Conservation (phyloP, 176 grass and related monocot species). For the Chloris gayana region DNA sequence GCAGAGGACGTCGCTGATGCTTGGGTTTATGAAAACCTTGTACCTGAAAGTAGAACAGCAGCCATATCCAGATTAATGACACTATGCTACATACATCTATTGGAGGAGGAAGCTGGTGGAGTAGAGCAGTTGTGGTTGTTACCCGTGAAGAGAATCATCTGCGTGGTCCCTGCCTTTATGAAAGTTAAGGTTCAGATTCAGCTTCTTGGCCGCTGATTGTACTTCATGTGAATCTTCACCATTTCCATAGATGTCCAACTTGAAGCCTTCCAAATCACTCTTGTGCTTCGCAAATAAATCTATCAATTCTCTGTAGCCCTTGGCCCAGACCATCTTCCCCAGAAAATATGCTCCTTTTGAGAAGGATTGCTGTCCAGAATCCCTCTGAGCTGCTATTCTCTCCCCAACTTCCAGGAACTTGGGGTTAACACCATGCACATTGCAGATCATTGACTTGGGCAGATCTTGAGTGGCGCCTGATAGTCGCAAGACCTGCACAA, state of each 20-base stretch:
- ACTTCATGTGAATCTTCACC: conserved; percentile 91
- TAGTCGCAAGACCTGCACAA: conserved; percentile 72
- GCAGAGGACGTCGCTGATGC: conserved; percentile 83
- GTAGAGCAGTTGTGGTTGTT: conserved; percentile 4
- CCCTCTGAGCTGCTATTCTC: conserved; percentile 60
- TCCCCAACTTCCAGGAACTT: conserved; percentile 88
- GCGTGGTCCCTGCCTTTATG: conserved; percentile 92
- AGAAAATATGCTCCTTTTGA: conserved; percentile 96
- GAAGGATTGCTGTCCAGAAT: conserved; percentile 60
- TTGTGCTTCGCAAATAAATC: conserved; percentile 76
- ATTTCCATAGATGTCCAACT: conserved; percentile 85
- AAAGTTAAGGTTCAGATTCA: conserved; percentile 90
- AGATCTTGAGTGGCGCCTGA: conserved; percentile 93
- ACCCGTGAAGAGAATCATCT: conserved; percentile 94
- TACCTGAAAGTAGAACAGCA: conserved; percentile 56
- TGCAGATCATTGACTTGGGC: conserved; percentile 90
- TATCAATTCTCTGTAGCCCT: conserved; percentile 91
- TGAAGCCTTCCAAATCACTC: conserved; percentile 77
- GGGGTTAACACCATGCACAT: conserved; percentile 91
- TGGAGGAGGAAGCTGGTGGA: not conserved
- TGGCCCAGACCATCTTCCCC: conserved; percentile 98
- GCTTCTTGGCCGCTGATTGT: conserved; percentile 64
- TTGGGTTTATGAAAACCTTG: conserved; percentile 94
- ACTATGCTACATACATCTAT: not conserved
- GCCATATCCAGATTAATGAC: conserved; percentile 4